Conservation (phyloP, 1,284 basidiomycete genomes). For the Cryptococcus amylolentus region DNA sequence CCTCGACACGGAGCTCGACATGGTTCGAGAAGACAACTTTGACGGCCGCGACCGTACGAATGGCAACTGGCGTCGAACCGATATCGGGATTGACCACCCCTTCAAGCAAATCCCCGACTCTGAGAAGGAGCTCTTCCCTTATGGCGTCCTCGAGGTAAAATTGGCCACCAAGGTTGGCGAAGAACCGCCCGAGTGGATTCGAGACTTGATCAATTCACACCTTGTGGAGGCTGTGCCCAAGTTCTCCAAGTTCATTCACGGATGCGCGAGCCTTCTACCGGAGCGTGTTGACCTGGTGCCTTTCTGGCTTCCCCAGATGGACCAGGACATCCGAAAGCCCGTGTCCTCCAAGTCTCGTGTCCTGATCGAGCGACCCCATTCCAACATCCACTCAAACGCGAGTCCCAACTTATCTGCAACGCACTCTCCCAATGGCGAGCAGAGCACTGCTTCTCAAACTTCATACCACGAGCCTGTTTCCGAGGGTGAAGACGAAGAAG, state of each 20-base stretch:
- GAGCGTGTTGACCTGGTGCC: conserved; percentile 96
- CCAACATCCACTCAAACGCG: conserved; percentile 37
- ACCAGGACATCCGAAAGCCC: conserved; percentile 86
- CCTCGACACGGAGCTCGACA: conserved; percentile 91
- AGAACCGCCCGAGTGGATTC: conserved; percentile 94
- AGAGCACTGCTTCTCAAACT: conserved; percentile 22
- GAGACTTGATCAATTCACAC: conserved; percentile 89
- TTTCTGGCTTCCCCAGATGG: conserved; percentile 90
- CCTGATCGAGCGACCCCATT: conserved; percentile 67
- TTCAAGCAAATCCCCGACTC: conserved; percentile 73
- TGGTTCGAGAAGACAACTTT: conserved; percentile 97
- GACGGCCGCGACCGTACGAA: conserved; percentile 73
- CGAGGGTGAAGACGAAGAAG: conserved; percentile 73
- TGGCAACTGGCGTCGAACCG: conserved; percentile 89
- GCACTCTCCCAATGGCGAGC: conserved; percentile 24
- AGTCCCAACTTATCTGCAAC: conserved; percentile 52
- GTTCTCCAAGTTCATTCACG: conserved; percentile 87
- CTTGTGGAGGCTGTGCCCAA: conserved; percentile 91
- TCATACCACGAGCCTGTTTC: conserved; percentile 79
- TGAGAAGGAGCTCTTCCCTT: conserved; percentile 92
- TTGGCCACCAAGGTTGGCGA: conserved; percentile 95
- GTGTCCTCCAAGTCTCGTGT: conserved; percentile 65
- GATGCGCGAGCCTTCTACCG: conserved; percentile 87
- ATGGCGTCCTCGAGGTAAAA: conserved; percentile 91
- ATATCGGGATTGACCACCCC: conserved; percentile 88